phyloP scores from a whole-genome alignment of 2,329 filamentous ascomycete genomes.

The Trichoderma oligosporum region DNA sequence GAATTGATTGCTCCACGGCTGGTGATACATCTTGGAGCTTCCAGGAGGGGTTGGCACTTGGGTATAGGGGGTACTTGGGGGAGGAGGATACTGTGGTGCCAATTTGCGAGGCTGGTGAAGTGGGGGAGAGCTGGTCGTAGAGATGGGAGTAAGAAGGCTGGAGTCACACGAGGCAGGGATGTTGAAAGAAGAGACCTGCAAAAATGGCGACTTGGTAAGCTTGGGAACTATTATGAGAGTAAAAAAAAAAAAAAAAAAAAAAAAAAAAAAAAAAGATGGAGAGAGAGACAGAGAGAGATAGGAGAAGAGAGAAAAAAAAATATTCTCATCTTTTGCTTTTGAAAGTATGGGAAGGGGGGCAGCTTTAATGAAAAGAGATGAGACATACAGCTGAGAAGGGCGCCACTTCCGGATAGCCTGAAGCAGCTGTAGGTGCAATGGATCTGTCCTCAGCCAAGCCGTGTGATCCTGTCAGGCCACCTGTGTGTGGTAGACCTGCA shows the following conservation, averaged over 20 bases:
- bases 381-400: slow-evolving; percentile 35
- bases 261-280: not conserved
- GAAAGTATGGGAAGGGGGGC: not conserved
- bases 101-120: slow-evolving; percentile 43
- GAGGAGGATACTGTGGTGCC: slow-evolving; percentile 39
- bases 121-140: slow-evolving; percentile 46
- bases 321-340: not conserved
- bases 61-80: slow-evolving; percentile 34
- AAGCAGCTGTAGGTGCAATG: slow-evolving; percentile 22
- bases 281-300: not conserved
- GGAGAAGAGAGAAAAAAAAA: not conserved
- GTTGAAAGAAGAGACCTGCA: slow-evolving; percentile 32
- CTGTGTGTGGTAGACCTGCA: slow-evolving; percentile 33
- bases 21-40: slow-evolving; percentile 43
- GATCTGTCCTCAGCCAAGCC: slow-evolving; percentile 29
- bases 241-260: not conserved
- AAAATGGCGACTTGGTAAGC: slow-evolving; percentile 5
- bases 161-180: slow-evolving; percentile 40
- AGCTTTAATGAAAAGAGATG: not conserved
- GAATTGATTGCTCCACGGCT: slow-evolving; percentile 39
- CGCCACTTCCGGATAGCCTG: slow-evolving; percentile 31
- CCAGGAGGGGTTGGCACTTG: slow-evolving; percentile 49
- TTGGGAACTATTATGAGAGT: not conserved
- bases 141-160: slow-evolving; percentile 50
- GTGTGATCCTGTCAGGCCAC: slow-evolving; percentile 30